Conservation (phyloP, 805 yeast genomes). For the Grigorovia transvaalensis region DNA sequence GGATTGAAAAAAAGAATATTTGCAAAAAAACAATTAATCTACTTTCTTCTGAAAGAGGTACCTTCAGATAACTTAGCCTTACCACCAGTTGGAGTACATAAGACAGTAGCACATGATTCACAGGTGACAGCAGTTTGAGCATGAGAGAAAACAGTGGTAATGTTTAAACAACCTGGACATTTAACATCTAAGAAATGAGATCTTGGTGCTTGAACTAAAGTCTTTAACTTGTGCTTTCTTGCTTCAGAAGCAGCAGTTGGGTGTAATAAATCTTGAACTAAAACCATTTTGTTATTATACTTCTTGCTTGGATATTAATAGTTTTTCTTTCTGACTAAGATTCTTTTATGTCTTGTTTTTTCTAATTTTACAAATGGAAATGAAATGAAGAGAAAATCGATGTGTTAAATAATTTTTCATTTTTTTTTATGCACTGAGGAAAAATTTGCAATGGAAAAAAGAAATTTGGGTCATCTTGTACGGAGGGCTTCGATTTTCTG, state of each 20-base stretch:
- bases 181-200: conserved; percentile 99
- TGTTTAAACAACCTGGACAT: conserved; percentile 98
- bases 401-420: too few relatives aligned
- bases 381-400: too few relatives aligned
- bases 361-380: too few relatives aligned
- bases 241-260: conserved; percentile 97
- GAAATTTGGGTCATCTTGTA: neutral
- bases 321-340: too few relatives aligned
- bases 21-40: conserved; percentile 28
- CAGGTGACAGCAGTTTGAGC: conserved; percentile 99
- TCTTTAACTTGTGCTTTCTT: conserved; percentile 93
- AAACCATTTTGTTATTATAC: conserved; percentile 44
- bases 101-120: conserved; percentile 96
- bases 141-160: conserved; percentile 98
- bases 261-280: conserved; percentile 98
- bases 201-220: conserved; percentile 96
- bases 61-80: conserved; percentile 99
- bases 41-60: conserved; percentile 98
- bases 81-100: conserved; percentile 99
- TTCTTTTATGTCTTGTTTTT: neutral
- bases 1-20: neutral
- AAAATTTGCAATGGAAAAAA: neutral
- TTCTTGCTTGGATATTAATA: neutral
- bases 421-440: neutral
- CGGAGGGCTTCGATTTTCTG: neutral